Evolutionary conservation across 805 yeast species (phyloP), one percentile per base, ranked within the genome.

Genomic region (Aciculoconidium aculeatum): DNA sequence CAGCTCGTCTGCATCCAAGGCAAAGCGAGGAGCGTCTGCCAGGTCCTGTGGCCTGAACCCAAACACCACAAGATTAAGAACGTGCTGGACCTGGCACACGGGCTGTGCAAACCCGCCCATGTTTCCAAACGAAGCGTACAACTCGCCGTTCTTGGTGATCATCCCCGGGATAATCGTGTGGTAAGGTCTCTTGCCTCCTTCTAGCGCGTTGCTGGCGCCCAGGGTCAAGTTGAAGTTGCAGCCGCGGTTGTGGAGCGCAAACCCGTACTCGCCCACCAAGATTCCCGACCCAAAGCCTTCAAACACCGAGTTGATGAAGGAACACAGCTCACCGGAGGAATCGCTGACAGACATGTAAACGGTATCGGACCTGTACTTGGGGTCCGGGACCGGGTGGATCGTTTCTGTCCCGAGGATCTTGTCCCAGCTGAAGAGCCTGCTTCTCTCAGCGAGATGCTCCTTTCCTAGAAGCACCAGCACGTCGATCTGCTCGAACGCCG

Each of bases 21-120:
- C 76, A 23, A 84, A 61, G 38, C 94, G 64, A 3, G 94, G 92
- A 8, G 80, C 75, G 47, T 83, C 92, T 20, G 82, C 52, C 4
- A 87, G 77, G 42, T 75, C 72, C 53, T 84, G 94, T 3, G 90
- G 84, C 31, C 72, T 69, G 44, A 77, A 53, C 0, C 76, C 77
- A 49, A 78, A 83, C 8, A 76, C 46, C 2, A 68, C 44, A 65
- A 83, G 51, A 49, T 84, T 83, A 37, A 82, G 53, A 21, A 72
- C 77, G 20, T 80, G 88, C 50, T 81, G 90, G 5, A 83, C 75
- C 42, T 83, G 94, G 2, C 88, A 88, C 43, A 80, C 85, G 3
- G 94, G 94, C 51, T 84, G 94, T 61, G 78, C 81, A 58, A 76
- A 83, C 0, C 90, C 94, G 11, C 94, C 94, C 86, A 81, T 82